Conservation (phyloP, 371 early-diverging fungal species). For the Rhizopus stolonifer region DNA sequence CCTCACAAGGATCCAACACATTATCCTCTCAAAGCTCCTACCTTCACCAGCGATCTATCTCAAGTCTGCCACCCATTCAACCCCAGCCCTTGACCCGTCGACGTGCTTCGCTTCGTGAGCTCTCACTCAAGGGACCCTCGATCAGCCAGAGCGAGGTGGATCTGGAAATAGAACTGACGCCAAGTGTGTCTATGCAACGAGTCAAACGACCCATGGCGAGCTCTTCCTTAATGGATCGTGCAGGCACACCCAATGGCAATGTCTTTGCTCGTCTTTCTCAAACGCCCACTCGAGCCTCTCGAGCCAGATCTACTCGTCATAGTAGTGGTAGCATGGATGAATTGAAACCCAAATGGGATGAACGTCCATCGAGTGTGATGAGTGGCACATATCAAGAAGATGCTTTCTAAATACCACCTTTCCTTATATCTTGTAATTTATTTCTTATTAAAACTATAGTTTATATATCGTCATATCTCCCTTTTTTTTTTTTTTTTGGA, state of each 20-base stretch:
- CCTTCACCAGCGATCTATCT: conserved; percentile 26
- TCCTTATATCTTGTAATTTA: conserved; percentile 1
- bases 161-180: conserved; percentile 8
- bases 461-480: not conserved
- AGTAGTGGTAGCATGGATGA: conserved; percentile 39
- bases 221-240: conserved; percentile 16
- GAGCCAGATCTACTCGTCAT: conserved; percentile 36
- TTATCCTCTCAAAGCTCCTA: conserved; percentile 23
- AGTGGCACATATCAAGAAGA: conserved; percentile 27
- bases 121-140: conserved; percentile 19
- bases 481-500: no score
- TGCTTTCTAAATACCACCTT: conserved; percentile 1
- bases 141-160: conserved; percentile 11
- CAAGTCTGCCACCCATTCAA: conserved; percentile 27
- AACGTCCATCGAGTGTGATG: conserved; percentile 30
- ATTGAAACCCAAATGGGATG: conserved; percentile 25
- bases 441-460: conserved; percentile 5
- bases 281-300: conserved; percentile 46
- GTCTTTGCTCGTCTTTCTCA: conserved; percentile 47
- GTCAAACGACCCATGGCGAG: conserved; percentile 1
- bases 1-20: conserved; percentile 36
- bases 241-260: conserved; percentile 36
- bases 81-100: conserved; percentile 21
- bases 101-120: conserved; percentile 39
- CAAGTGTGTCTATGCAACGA: conserved; percentile 20